phyloP scores from a whole-genome alignment of 257 asterid species.

The Penstemon barbatus region DNA sequence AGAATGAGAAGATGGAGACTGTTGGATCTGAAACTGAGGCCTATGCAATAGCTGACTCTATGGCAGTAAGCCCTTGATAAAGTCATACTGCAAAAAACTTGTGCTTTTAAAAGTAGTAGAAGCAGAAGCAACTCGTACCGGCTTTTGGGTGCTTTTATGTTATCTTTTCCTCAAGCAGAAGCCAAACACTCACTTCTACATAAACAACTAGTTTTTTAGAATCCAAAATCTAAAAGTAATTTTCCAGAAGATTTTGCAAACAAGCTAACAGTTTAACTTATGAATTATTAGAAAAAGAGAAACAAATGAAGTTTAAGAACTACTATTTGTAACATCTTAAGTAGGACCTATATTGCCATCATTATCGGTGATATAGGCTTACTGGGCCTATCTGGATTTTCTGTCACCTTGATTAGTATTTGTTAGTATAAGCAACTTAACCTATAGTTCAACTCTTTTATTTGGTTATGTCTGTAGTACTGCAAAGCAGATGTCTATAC shows the following conservation, averaged over 20 bases:
- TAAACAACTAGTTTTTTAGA: no score
- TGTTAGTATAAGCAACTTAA: conserved; percentile 3
- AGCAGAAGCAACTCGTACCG: no score
- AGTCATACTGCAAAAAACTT: neutral
- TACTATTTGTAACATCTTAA: neutral
- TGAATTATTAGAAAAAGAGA: neutral
- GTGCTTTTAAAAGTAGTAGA: no score
- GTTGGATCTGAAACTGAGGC: conserved; percentile 96
- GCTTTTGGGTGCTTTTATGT: no score
- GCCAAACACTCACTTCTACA: no score
- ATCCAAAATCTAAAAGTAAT: no score
- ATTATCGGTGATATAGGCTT: neutral
- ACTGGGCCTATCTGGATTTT: neutral
- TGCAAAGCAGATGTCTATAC: conserved; percentile 83
- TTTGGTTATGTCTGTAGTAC: conserved; percentile 38
- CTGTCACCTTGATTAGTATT: conserved; percentile 12
- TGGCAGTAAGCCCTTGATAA: conserved; percentile 62
- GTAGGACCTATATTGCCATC: neutral
- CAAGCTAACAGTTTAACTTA: neutral
- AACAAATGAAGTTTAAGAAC: conserved; percentile 12
- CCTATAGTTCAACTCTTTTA: conserved; percentile 16
- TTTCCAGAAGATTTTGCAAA: no score
- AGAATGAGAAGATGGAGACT: conserved; percentile 79
- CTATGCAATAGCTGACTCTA: conserved; percentile 77
- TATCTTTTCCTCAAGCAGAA: no score